Conservation (phyloP, 176 grass and related monocot genomes). For the Carex myosuroides region DNA sequence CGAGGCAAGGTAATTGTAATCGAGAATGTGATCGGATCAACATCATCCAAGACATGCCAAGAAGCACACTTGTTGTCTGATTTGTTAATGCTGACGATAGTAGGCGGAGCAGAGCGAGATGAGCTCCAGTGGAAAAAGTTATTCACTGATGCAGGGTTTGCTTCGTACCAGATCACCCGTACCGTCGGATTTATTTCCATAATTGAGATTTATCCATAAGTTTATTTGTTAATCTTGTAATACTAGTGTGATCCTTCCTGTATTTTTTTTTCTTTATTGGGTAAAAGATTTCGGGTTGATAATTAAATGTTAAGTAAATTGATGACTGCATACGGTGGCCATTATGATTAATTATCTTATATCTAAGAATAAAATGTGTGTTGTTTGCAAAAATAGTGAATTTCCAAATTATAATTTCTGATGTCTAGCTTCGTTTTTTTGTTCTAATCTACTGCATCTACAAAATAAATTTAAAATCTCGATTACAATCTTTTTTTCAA, state of each 20-base stretch:
- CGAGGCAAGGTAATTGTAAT: constrained; percentile 52
- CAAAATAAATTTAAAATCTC: too few species aligned
- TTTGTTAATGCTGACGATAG: constrained; percentile 34
- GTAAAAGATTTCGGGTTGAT: too few species aligned
- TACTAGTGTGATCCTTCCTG: background rate
- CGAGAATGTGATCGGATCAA: constrained; percentile 43
- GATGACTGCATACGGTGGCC: too few species aligned
- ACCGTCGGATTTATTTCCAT: constrained; percentile 33
- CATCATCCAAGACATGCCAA: background rate
- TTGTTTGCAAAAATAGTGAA: too few species aligned
- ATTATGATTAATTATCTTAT: too few species aligned
- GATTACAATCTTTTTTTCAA: too few species aligned
- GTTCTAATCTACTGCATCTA: too few species aligned
- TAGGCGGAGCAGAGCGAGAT: constrained; percentile 32
- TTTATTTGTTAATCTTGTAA: background rate
- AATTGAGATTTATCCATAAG: constrained; percentile 47
- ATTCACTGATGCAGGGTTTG: constrained; percentile 44
- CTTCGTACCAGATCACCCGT: constrained; percentile 32
- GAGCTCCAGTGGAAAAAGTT: constrained; percentile 37
- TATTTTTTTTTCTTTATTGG: background rate
- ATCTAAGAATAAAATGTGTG: too few species aligned
- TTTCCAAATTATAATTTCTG: too few species aligned
- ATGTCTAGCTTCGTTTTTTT: too few species aligned
- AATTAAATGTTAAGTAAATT: too few species aligned
- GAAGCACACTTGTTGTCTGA: constrained; percentile 50